Evolutionary conservation across 495 filamentous ascomycete species (phyloP), one percentile per base, ranked within the genome.

Genomic region (Cercophora samala): DNA sequence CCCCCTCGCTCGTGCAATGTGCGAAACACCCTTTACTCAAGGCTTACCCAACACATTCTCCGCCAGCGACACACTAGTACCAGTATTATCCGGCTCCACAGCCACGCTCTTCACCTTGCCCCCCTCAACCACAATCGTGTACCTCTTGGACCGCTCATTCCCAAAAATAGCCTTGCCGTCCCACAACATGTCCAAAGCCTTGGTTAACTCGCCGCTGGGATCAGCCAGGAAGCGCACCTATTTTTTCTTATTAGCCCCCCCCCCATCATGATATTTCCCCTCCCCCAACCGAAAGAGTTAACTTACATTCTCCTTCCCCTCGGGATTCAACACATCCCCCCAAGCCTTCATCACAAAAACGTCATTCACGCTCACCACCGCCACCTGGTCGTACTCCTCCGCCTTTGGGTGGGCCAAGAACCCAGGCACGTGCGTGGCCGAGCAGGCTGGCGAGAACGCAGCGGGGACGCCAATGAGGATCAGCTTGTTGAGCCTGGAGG

Each of bases 341-440:
- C 93, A 97, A 6, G 92, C 92, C 81, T 94, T 95, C 83, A 91
- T 96, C 85, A 96, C 95, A 78, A 98, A 97, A 26, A 93, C 87
- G 76, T 99, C 95, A 79, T 99, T 99, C 76, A 97, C 93, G 24
- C 88, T 84, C 61, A 99, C 88, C 25, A 97, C 92, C 68, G 94
- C 96, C 53, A 94, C 90, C 59, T 86, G 74, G 60, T 94, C 92
- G 15, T 89, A 92, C 60, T 87, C 83, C 80, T 88, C 90, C 58
- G 91, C 81, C 77, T 87, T 85, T 52, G 87, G 84, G 73, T 89
- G 88, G 70, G 87, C 87, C 76, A 96, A 88, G 75, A 91, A 98
- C 32, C 91, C 88, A 4, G 92, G 92, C 58, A 96, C 82, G 73
- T 97, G 93, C 62, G 81, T 87, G 66, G 86, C 81, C 22, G 91